A percentile compares a stretch with the other conserved stretches of the same genome.
phyloP scores from a whole-genome alignment of 805 yeast genomes.

The Metschnikowia colocasiae region DNA sequence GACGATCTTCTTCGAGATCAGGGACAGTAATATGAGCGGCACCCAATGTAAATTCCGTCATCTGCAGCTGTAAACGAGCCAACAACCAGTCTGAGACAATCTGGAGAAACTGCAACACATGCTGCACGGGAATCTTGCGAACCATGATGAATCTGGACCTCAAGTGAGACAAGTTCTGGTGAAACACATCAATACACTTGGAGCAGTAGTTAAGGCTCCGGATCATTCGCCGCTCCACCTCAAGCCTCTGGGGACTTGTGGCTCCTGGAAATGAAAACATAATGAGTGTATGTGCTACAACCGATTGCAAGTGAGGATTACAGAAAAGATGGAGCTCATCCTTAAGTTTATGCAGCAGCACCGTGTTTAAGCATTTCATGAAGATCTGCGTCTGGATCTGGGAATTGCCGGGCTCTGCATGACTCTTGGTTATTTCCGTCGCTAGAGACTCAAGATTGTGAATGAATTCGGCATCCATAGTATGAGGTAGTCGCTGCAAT shows the following conservation, averaged over 20 bases:
- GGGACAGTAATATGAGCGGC: conserved; percentile 3
- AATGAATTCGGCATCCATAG: conserved; percentile 4
- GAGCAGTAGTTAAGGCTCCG: conserved; percentile 46
- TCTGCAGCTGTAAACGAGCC: conserved; percentile 12
- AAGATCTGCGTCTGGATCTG: conserved; percentile 27
- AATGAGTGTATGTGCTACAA: conserved; percentile 53
- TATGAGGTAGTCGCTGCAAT: not conserved
- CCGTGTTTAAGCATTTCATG: conserved; percentile 20
- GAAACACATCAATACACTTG: conserved; percentile 52
- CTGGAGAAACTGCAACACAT: conserved; percentile 29
- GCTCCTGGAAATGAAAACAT: conserved; percentile 52
- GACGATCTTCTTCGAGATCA: not conserved
- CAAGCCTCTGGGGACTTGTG: conserved; percentile 29
- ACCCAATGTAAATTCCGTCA: conserved; percentile 5
- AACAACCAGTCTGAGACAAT: conserved; percentile 38
- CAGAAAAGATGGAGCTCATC: conserved; percentile 51
- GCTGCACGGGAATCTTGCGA: conserved; percentile 39
- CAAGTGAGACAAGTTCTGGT: conserved; percentile 49
- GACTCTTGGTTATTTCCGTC: conserved; percentile 23
- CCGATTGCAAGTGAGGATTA: conserved; percentile 43
- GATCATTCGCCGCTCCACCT: conserved; percentile 40
- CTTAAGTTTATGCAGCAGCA: conserved; percentile 14
- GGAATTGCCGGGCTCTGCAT: conserved; percentile 26
- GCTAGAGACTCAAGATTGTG: conserved; percentile 14
- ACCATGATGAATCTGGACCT: conserved; percentile 49